Conservation (phyloP, 2,329 filamentous ascomycete genomes). For the Blumeriella jaapii region DNA sequence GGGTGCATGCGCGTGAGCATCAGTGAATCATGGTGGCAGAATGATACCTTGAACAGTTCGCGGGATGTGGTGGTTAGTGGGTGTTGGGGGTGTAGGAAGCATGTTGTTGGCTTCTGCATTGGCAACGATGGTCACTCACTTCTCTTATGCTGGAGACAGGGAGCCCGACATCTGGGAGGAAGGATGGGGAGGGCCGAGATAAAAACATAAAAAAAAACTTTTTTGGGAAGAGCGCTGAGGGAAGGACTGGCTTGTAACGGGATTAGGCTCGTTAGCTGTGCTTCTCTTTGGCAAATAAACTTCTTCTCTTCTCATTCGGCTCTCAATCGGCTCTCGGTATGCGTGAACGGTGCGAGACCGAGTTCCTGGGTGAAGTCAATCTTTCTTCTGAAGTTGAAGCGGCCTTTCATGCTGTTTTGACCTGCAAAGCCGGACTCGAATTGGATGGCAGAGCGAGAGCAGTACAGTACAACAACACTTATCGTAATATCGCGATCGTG, state of each 20-base stretch:
- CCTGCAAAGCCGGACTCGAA: too few relatives aligned
- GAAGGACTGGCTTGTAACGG: constrained; percentile 17
- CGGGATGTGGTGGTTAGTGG: constrained; percentile 12
- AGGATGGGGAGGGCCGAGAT: constrained; percentile 7
- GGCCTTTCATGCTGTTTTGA: too few relatives aligned
- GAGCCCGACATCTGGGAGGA: constrained; percentile 20
- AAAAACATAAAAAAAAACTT: constrained; percentile 17
- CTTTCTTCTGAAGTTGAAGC: too few relatives aligned
- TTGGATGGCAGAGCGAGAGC: too few relatives aligned
- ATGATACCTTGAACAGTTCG: constrained; percentile 11
- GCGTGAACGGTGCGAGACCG: too few relatives aligned
- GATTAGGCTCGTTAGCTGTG: constrained; percentile 19
- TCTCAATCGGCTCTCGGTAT: too few relatives aligned
- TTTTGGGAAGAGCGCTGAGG: constrained; percentile 13
- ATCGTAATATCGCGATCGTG: too few relatives aligned
- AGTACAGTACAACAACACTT: too few relatives aligned
- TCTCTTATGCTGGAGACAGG: constrained; percentile 18
- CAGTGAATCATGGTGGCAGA: constrained; percentile 12
- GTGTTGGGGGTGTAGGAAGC: too few relatives aligned
- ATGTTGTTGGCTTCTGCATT: constrained; percentile 11
- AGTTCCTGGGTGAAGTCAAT: too few relatives aligned
- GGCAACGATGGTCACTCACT: constrained; percentile 22
- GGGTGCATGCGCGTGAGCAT: constrained; percentile 6
- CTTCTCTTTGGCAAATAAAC: constrained; percentile 14
- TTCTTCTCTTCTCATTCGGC: constrained; percentile 8